Base-by-base conservation (phyloP, 2,329 filamentous ascomycete genomes). In the Immersiporthe knoxdaviesiana region DNA sequence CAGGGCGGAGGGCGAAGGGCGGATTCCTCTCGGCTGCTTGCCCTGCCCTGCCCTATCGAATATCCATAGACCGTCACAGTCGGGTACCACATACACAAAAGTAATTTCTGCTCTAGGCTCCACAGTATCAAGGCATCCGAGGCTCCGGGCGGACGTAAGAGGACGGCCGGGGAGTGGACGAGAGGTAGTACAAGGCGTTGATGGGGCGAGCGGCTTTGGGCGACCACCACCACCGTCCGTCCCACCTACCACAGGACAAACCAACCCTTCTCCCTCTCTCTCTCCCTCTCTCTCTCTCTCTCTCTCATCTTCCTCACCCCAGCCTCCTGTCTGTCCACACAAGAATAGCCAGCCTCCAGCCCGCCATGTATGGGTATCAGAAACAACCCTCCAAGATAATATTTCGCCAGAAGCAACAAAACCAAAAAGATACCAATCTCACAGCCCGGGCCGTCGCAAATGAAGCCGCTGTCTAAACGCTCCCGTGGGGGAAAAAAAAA, bases 31-130 rank as follows among this genome's bases (percentile, higher is more conserved):
- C 32, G 12, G 59, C 21, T 44, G n/a, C 21, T 8, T 12, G 37
- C 37, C 37, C 21, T n/a, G 21, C 21, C 21, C 44, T 47, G 44
- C 44, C 5, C 21, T 47, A 7, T n/a, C 18, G 8, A n/a, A 11
- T 41, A 8, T 27, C 59, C 58, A 32, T n/a, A 30, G 35, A 41
- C n/a, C n/a, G 59, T 62, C 14, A 37, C 59, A 62, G 37, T 62
- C 59, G 59, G 37, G 37, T 62, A 41, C 0, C 21, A 41, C 24
- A 47, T 14, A 14, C 47, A 47, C n/a, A 21, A 35, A 4, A 4
- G 4, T 35, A 35, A 35, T 35, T 47, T 47, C 3, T 47, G 18
- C 41, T n/a, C 2, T n/a, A 18, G 30, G 10, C 27, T 50, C 41
- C 18, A 44, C 39, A 21, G 6, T 18, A 12, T 27, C 61, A 37